Conservation (phyloP, 441 rosid genomes). For the Codiaeum variegatum region DNA sequence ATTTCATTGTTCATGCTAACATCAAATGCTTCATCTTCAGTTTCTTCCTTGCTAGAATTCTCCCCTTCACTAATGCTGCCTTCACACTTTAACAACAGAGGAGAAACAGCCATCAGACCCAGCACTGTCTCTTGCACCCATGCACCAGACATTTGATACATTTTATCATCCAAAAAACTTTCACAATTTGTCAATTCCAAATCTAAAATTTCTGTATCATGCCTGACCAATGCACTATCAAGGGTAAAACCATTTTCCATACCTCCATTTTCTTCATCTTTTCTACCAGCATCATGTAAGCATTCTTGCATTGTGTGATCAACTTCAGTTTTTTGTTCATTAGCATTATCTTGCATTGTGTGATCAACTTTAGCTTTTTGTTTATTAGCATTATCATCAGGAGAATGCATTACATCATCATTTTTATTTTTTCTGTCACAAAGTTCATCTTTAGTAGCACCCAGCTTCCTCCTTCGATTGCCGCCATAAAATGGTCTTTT, state of each 20-base stretch:
- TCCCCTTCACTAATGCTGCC: neutral
- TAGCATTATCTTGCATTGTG: neutral
- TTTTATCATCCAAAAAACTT: conserved; percentile 11
- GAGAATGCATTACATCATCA: conserved; percentile 6
- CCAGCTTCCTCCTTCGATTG: conserved; percentile 11
- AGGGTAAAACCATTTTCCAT: neutral
- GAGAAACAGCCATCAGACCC: neutral
- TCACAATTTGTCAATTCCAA: conserved; percentile 9
- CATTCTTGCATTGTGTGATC: conserved; percentile 9
- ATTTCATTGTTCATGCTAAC: neutral
- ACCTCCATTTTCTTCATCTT: conserved; percentile 6
- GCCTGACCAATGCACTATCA: neutral
- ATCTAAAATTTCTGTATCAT: neutral
- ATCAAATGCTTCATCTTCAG: neutral
- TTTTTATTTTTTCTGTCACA: conserved; percentile 8
- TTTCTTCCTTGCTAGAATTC: conserved; percentile 6
- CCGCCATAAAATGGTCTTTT: conserved; percentile 21
- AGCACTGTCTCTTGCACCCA: conserved; percentile 5
- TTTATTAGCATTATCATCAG: conserved; percentile 2
- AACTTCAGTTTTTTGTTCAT: conserved; percentile 14
- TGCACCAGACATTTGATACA: neutral
- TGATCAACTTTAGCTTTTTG: conserved; percentile 17
- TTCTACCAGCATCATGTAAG: conserved; percentile 3
- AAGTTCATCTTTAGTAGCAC: conserved; percentile 3
- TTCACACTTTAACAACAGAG: neutral